These are phyloP conservation scores for Agaricus blazei DNA, from an alignment of 768 basidiomycete genomes.

Conservation along the genomic window DNA sequence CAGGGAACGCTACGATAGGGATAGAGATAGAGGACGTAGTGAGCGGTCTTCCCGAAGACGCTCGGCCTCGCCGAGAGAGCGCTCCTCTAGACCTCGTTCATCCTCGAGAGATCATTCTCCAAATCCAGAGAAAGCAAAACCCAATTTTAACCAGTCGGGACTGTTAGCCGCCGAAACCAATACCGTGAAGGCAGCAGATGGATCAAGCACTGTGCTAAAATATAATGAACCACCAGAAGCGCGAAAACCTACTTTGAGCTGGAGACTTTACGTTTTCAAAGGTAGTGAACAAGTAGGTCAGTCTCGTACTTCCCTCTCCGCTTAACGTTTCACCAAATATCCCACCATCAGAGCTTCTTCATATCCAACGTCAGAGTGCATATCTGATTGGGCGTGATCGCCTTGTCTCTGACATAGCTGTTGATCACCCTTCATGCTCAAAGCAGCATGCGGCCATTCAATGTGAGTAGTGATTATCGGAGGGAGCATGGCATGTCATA, in stretches of 20 bases:
- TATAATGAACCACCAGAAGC: conserved; percentile 99
- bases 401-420: conserved; percentile 76
- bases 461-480: conserved; percentile 42
- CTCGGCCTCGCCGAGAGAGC: conserved; percentile 60
- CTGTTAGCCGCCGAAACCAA: conserved; percentile 96
- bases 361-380: conserved; percentile 90
- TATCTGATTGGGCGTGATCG: conserved; percentile 92
- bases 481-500: conserved; percentile 6
- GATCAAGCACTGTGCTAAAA: conserved; percentile 82
- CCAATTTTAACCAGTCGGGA: conserved; percentile 87
- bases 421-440: conserved; percentile 96
- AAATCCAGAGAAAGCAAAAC: conserved; percentile 56
- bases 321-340: neutral
- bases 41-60: conserved; percentile 32
- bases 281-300: conserved; percentile 87
- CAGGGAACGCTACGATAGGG: conserved; percentile 36
- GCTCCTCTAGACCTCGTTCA: conserved; percentile 37
- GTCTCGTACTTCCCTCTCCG: conserved; percentile 21
- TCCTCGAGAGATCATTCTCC: conserved; percentile 26
- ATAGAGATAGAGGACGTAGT: conserved; percentile 21
- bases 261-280: conserved; percentile 98
- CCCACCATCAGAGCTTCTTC: conserved; percentile 67
- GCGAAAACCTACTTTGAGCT: conserved; percentile 81
- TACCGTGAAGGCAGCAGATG: conserved; percentile 71
- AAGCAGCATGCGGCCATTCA: conserved; percentile 98